Conservation (phyloP, 768 basidiomycete genomes). For the Tylopilus sp. region DNA sequence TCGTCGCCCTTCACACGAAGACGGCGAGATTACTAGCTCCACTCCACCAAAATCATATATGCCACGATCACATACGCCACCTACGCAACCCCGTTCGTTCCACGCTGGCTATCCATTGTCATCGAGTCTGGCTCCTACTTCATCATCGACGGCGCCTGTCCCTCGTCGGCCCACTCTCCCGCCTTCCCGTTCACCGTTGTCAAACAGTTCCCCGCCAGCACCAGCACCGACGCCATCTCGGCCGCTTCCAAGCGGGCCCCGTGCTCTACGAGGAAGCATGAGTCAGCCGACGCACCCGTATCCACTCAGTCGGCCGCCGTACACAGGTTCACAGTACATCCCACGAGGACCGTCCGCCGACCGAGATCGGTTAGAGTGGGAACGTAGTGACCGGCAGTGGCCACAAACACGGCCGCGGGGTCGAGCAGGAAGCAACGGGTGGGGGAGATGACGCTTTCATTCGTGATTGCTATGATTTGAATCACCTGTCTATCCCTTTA, state of each 20-base stretch:
- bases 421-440: constrained; percentile 35
- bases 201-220: constrained; percentile 19
- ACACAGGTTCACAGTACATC: constrained; percentile 32
- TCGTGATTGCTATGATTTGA: constrained; percentile 11
- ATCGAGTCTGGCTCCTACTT: constrained; percentile 23
- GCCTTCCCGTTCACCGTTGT: constrained; percentile 29
- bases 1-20: constrained; percentile 43
- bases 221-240: constrained; percentile 28
- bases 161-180: constrained; percentile 32
- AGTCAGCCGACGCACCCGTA: constrained; percentile 23
- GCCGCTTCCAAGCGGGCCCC: constrained; percentile 38
- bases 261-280: constrained; percentile 34
- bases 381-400: constrained; percentile 41
- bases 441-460: constrained; percentile 27
- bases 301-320: constrained; percentile 18
- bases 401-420: constrained; percentile 28
- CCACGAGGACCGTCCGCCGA: constrained; percentile 54
- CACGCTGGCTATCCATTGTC: constrained; percentile 27
- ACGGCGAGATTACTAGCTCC: constrained; percentile 48
- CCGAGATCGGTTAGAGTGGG: constrained; percentile 45
- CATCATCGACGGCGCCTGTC: constrained; percentile 18
- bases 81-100: constrained; percentile 48
- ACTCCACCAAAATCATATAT: constrained; percentile 34
- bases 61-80: constrained; percentile 42
- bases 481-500: constrained; percentile 2